Conservation (phyloP, 805 yeast genomes). For the Schizosaccharomyces japonicus region DNA sequence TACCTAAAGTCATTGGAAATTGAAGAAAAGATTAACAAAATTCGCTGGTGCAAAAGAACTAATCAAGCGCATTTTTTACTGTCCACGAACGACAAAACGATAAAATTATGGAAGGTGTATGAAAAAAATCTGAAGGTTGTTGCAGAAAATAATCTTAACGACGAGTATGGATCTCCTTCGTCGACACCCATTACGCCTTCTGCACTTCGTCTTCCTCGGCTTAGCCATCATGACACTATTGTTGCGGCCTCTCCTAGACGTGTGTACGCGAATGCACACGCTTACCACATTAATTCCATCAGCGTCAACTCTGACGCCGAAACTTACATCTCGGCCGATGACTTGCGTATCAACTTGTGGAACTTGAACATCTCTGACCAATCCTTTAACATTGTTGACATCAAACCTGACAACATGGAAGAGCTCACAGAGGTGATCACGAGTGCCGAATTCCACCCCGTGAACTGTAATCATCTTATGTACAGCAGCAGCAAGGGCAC, state of each 20-base stretch:
- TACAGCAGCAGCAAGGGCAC: slow-evolving; percentile 90
- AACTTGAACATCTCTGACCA: slow-evolving; percentile 83
- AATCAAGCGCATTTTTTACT: slow-evolving; percentile 77
- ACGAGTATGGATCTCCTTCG: slow-evolving; percentile 14
- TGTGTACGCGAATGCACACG: slow-evolving; percentile 86
- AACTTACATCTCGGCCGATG: slow-evolving; percentile 81
- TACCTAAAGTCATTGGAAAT: slow-evolving; percentile 86
- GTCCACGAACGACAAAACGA: slow-evolving; percentile 92
- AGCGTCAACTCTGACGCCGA: slow-evolving; percentile 89
- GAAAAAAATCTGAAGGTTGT: slow-evolving; percentile 83
- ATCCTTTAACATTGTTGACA: slow-evolving; percentile 88
- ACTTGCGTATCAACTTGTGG: slow-evolving; percentile 87
- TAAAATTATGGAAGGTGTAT: slow-evolving; percentile 86
- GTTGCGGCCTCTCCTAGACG: slow-evolving; percentile 85
- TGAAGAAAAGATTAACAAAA: slow-evolving; percentile 93
- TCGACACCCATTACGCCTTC: slow-evolving; percentile 8
- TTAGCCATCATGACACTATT: slow-evolving; percentile 83
- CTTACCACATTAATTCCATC: slow-evolving; percentile 90
- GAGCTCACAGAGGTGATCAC: slow-evolving; percentile 95
- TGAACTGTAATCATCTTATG: slow-evolving; percentile 77
- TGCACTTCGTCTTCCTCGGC: slow-evolving; percentile 54
- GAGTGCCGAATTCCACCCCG: slow-evolving; percentile 87
- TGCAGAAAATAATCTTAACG: slow-evolving; percentile 63
- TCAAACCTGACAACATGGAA: slow-evolving; percentile 95
- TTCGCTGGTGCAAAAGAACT: slow-evolving; percentile 78